Percentiles rank a stretch among this genome's conserved stretches.
Conservation (phyloP, 2,329 filamentous ascomycete genomes). For the Cordyceps militaris region DNA sequence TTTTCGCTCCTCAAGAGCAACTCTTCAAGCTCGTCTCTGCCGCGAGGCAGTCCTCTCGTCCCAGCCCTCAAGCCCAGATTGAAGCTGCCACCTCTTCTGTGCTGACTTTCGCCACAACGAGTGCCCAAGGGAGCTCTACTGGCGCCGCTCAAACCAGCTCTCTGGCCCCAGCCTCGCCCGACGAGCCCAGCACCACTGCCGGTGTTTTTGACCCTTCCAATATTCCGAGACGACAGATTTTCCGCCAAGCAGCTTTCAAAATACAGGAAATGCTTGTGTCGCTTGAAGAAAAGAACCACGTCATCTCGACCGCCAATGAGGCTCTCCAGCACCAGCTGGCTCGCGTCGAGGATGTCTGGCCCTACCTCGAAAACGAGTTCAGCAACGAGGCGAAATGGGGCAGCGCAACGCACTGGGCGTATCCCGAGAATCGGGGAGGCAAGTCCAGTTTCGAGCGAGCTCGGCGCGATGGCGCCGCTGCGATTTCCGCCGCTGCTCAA, state of each 20-base stretch:
- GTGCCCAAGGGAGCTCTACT: conserved; percentile 42
- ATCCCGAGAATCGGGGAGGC: conserved; percentile 70
- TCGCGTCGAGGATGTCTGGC: conserved; percentile 81
- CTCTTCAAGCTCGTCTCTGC: conserved; percentile 68
- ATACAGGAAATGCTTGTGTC: conserved; percentile 82
- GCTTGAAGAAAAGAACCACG: conserved; percentile 95
- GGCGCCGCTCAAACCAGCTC: conserved; percentile 31
- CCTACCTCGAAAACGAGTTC: conserved; percentile 80
- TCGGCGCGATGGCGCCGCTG: conserved; percentile 69
- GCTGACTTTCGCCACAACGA: conserved; percentile 40
- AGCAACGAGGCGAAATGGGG: conserved; percentile 92
- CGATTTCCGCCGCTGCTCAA: conserved; percentile 69
- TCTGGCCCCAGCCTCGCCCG: conserved; percentile 32
- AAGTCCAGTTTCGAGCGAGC: conserved; percentile 65
- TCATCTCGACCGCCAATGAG: conserved; percentile 86
- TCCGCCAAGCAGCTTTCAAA: conserved; percentile 68
- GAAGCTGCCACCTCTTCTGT: conserved; percentile 37
- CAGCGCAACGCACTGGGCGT: conserved; percentile 90
- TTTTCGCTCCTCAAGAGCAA: conserved; percentile 78
- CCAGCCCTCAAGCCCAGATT: conserved; percentile 38
- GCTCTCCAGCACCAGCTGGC: conserved; percentile 77
- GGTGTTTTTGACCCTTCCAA: conserved; percentile 49
- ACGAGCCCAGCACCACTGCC: conserved; percentile 35
- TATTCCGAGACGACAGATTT: conserved; percentile 63
- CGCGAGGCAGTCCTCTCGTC: conserved; percentile 46